These are phyloP conservation scores for Chlamydomonas reinhardtii DNA, from an alignment of 163 green algal species.

Conservation along the genomic window DNA sequence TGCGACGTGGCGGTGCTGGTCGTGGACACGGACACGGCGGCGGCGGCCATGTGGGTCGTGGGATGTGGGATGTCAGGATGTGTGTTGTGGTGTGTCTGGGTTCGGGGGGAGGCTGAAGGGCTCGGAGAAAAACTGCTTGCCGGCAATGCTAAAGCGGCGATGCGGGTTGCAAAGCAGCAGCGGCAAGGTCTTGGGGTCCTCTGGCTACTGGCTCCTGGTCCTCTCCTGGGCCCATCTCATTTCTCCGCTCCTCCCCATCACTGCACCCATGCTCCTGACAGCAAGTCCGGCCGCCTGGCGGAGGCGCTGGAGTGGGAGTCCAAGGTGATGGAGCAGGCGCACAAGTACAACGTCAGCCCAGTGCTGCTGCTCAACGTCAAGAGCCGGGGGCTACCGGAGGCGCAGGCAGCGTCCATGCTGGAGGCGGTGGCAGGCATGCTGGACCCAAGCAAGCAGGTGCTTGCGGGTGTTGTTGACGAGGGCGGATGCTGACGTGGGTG, in stretches of 20 bases:
- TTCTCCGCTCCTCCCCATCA: too few species aligned
- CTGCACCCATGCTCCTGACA: too few species aligned
- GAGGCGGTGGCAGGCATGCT: constrained; percentile 35
- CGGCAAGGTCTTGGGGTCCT: too few species aligned
- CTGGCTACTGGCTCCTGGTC: too few species aligned
- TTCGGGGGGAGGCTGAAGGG: background rate
- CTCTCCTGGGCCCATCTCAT: too few species aligned
- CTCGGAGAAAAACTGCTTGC: too few species aligned
- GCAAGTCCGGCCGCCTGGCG: background rate
- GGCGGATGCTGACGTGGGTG: too few species aligned
- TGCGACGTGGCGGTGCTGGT: constrained; percentile 75
- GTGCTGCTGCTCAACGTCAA: constrained; percentile 73
- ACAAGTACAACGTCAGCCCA: constrained; percentile 58
- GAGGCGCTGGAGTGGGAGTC: constrained; percentile 54
- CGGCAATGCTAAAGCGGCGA: too few species aligned
- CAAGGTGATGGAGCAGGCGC: constrained; percentile 59
- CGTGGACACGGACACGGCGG: constrained; percentile 53
- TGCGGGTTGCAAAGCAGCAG: too few species aligned
- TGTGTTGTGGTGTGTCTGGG: too few species aligned
- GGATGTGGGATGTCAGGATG: background rate
- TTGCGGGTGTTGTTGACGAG: too few species aligned
- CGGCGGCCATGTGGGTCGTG: constrained; percentile 7
- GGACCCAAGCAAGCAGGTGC: constrained; percentile 40
- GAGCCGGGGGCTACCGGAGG: background rate
- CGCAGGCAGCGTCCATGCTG: constrained; percentile 13